Base-by-base conservation (phyloP, 2,329 filamentous ascomycete species). In the Colletotrichum siamense region DNA sequence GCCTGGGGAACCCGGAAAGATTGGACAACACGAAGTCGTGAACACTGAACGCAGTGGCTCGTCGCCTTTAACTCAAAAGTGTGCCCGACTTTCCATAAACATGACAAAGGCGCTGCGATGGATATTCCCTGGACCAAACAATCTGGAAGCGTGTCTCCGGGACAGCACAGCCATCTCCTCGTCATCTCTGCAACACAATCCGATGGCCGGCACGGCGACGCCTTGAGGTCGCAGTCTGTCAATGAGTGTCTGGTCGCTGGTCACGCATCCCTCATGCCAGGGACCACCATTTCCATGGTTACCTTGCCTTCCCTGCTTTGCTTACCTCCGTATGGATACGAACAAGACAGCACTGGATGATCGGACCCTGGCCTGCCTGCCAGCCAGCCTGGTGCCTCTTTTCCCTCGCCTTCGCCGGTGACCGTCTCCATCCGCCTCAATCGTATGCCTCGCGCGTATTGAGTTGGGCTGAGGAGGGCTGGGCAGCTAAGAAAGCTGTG, bases 1-100 rank as follows among this genome's bases (percentile, higher is more conserved):
- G 73, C 70, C 73, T 69, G 70, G 73, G 70, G 73, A 73, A 65
- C 73, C 73, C 28, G 64, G 26, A 68, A 76, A 71, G 68, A 49
- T 63, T 73, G 73, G 73, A 72, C 39, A 73, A 52, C 52, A 55
- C 57, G 26, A 57, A 62, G 61, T 75, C 49, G 34, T 72, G 70
- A 73, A 73, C 44, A 34, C 70, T 72, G 70, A 73, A 73, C 44
- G 44, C 70, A 64, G 64, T 69, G 34, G 57, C 63, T 64, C 63
- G 32, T 44, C 32, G 28, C 26, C 34, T 26, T 22, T 24, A 65
- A 61, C 64, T 76, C 73, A 57, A 64, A 73, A 73, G 24, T 68
- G n/a, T 73, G 69, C 64, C 64, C 30, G 66, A 59, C 44, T 36
- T 59, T 55, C 39, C 73, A 66, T 59, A 61, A 64, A 76, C 70